Base-by-base conservation (phyloP, 2,329 filamentous ascomycete species). In the Penicillium sp. region DNA sequence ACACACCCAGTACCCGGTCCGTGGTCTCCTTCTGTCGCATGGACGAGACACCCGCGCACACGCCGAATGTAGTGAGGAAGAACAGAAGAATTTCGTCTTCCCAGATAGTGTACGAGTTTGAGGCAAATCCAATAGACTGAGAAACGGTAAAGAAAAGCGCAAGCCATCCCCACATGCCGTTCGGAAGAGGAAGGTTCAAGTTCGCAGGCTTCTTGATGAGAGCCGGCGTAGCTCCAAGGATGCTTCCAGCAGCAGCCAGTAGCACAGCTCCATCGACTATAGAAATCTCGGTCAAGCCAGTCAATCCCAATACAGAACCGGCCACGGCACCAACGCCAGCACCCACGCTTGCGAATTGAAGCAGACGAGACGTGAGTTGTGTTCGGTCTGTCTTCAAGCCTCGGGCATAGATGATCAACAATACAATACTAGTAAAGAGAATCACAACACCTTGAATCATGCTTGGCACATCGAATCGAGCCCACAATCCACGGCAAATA, bases 61-160 rank as follows among this genome's bases (percentile, higher is more conserved):
- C 75, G 31, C 92, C 93, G 71, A 97, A 97, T 0, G 93, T 94
- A 2, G 87, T 86, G 58, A 97, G 84, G 77, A 97, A 93, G 78
- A 96, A 96, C 3, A 96, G 81, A 5, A 96, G 82, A 55, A 97
- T 97, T 15, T 91, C 90, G 70, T 99, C 94, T 77, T 99, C 94
- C 93, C 94, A 99, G 64, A 99, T 96, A 0, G 93, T 97, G 76
- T 93, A 99, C 0, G 94, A 99, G 76, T 99, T 99, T 4, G 94
- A 94, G 0, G 93, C 93, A 73, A 97, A 99, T 8, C 94, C 93
- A 51, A 90, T 80, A n/a, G 92, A 96, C 70, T 96, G 91, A 60
- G 89, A 86, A n/a, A 92, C 74, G 0, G 92, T 92, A 65, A 96
- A 91, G 15, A 93, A 73, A 27, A 91, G 79, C 6, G 91, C 88